These are phyloP conservation scores for Boletus rubescentipes DNA, from an alignment of 768 basidiomycete genomes.

Conservation along the genomic window DNA sequence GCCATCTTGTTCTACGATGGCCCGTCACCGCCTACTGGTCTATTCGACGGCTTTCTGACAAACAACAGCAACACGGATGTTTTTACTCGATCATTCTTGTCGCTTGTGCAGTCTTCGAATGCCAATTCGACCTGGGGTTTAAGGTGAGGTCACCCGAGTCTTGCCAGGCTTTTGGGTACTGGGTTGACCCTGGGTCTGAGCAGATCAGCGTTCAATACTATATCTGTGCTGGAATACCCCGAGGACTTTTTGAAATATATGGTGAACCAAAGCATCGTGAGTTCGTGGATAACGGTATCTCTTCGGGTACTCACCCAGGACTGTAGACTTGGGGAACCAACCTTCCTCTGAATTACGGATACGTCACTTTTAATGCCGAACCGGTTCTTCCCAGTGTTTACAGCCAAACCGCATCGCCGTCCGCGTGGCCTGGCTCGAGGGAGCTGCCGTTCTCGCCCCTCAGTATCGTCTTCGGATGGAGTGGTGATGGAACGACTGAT, in stretches of 20 bases:
- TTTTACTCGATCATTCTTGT: conserved; percentile 24
- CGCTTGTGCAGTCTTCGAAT: conserved; percentile 24
- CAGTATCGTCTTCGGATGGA: conserved; percentile 50
- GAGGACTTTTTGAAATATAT: conserved; percentile 20
- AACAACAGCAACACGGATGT: conserved; percentile 7
- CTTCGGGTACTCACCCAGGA: not conserved
- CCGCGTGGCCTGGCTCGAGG: conserved; percentile 52
- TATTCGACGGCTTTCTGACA: conserved; percentile 33
- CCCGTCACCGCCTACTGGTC: conserved; percentile 29
- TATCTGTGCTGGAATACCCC: conserved; percentile 25
- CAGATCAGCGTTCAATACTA: conserved; percentile 24
- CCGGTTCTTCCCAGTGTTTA: conserved; percentile 46
- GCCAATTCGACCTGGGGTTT: conserved; percentile 18
- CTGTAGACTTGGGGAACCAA: conserved; percentile 44
- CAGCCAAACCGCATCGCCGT: conserved; percentile 34
- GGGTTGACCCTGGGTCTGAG: not conserved
- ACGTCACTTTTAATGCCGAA: conserved; percentile 48
- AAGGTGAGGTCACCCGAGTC: conserved; percentile 19
- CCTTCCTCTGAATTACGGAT: conserved; percentile 38
- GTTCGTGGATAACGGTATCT: not conserved
- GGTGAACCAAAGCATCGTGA: conserved; percentile 17
- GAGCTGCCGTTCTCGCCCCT: conserved; percentile 40
- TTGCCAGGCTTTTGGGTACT: not conserved
- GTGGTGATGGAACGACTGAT: conserved; percentile 35
- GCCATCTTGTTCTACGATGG: conserved; percentile 58